Base-by-base conservation (phyloP, 2,329 filamentous ascomycete genomes). In the Exserohilum turcica region DNA sequence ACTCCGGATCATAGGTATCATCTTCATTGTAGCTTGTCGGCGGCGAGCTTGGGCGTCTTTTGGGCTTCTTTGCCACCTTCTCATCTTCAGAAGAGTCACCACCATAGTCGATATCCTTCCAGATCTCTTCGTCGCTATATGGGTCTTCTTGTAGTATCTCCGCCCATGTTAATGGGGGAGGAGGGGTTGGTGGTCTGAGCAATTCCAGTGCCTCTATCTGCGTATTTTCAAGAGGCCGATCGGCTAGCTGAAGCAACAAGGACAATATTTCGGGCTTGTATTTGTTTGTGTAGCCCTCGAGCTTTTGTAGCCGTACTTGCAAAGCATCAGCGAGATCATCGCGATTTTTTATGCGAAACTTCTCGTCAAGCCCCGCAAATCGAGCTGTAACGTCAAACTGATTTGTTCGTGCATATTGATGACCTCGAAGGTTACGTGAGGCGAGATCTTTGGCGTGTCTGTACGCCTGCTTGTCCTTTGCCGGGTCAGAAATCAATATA, bases 261-360 rank as follows among this genome's bases (percentile, higher is more conserved):
- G 89, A 86, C 12, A 97, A 77, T 12, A 90, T 80, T 63, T 97
- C 94, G 0, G 92, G 92, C 5, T 86, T 85, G 83, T 85, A 93
- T 74, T 86, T 86, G 37, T 81, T 81, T 31, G 75, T 78, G 12
- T 75, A 71, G 28, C 75, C 67, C 9, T 81, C 77, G 16, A 96
- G 74, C 54, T 86, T 83, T 33, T 82, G 76, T 12, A 91, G 73
- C 31, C 89, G 81, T 37, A 71, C 67, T 33, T 79, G 77, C 31
- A 92, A 76, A 5, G 86, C 86, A 69, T 92, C 86, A 10, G 91
- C 91, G 21, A 97, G 78, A 33, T 85, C 85, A 64, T 97, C 92
- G 57, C 90, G 86, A 67, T 89, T 87, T 42, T 91, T 82, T 48
- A 97, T 82, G 28, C 86, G 84, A 64, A 97, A 94, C 64, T 93